These are phyloP conservation scores for Olyra latifolia DNA, from an alignment of 176 grass and related monocot genomes.

Conservation along the genomic window DNA sequence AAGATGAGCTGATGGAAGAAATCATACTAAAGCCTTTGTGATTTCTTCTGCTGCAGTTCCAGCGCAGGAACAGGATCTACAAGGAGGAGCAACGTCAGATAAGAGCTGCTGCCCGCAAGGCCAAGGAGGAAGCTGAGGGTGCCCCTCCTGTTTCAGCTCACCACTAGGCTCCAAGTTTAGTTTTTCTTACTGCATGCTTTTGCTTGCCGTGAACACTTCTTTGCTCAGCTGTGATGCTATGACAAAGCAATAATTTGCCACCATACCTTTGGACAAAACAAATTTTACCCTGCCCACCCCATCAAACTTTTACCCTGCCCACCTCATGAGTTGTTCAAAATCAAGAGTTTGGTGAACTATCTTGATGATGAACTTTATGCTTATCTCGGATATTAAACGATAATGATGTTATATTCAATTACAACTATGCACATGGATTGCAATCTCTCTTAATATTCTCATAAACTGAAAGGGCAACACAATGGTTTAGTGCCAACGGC, in stretches of 20 bases:
- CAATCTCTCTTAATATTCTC: background rate
- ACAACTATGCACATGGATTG: background rate
- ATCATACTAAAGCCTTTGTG: background rate
- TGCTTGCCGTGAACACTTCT: constrained; percentile 27
- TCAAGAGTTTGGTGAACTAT: background rate
- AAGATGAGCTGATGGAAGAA: background rate
- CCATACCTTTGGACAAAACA: constrained; percentile 33
- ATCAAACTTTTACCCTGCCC: constrained; percentile 11
- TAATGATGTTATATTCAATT: constrained; percentile 12
- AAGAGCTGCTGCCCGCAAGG: constrained; percentile 61
- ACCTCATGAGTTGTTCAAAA: constrained; percentile 26
- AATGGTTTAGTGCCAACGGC: background rate
- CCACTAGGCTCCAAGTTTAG: constrained; percentile 38
- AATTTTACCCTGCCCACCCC: background rate
- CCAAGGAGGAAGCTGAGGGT: constrained; percentile 61
- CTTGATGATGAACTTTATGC: constrained; percentile 14
- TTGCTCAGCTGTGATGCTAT: constrained; percentile 34
- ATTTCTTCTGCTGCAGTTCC: constrained; percentile 60
- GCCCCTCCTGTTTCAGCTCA: constrained; percentile 41
- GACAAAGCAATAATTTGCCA: constrained; percentile 43
- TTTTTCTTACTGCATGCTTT: constrained; percentile 29
- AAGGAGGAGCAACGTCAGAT: constrained; percentile 98
- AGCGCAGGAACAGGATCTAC: constrained; percentile 96
- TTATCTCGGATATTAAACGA: constrained; percentile 24
- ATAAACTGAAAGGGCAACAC: background rate